A percentile compares a stretch with the other conserved stretches of the same genome.
Conservation (phyloP, 108 stramenopile species). For the Schizochytrium sp. region DNA sequence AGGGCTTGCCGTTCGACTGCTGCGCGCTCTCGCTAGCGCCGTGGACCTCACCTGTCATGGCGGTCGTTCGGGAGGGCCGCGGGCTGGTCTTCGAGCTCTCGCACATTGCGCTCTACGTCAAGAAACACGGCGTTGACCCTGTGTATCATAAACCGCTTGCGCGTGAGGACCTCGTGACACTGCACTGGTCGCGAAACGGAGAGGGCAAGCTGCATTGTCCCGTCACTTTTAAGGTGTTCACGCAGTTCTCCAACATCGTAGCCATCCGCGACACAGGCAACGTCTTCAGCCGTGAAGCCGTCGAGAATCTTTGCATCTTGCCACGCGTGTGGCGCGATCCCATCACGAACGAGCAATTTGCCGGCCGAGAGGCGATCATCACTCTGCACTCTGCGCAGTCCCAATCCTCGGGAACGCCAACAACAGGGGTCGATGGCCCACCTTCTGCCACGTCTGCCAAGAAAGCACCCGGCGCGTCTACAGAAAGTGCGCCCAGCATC, state of each 20-base stretch:
- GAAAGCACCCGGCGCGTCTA: not conserved
- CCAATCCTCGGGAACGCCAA: no score
- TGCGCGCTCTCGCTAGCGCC: conserved; percentile 84
- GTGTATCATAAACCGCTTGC: conserved; percentile 61
- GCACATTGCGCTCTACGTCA: conserved; percentile 69
- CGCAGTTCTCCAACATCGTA: conserved; percentile 73
- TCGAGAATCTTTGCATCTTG: not conserved
- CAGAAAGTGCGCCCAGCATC: not conserved
- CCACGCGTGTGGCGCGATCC: not conserved
- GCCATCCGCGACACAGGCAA: conserved; percentile 62
- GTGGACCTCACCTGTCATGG: conserved; percentile 28
- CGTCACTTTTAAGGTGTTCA: conserved; percentile 82
- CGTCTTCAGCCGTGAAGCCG: conserved; percentile 36
- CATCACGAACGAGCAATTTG: not conserved
- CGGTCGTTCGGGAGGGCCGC: conserved; percentile 57
- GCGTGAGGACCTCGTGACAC: conserved; percentile 59
- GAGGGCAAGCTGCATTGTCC: conserved; percentile 89
- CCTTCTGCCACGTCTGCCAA: not conserved
- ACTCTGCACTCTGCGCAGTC: not conserved
- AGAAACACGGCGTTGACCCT: conserved; percentile 72
- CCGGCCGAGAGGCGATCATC: not conserved
- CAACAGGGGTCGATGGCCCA: no score
- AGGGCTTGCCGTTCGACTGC: conserved; percentile 78
- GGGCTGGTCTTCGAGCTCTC: conserved; percentile 83
- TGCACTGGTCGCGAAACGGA: conserved; percentile 75